Percentiles rank a stretch among this genome's conserved stretches.
phyloP scores from a whole-genome alignment of 306 rosid species.

The Begonia peltatifolia region DNA sequence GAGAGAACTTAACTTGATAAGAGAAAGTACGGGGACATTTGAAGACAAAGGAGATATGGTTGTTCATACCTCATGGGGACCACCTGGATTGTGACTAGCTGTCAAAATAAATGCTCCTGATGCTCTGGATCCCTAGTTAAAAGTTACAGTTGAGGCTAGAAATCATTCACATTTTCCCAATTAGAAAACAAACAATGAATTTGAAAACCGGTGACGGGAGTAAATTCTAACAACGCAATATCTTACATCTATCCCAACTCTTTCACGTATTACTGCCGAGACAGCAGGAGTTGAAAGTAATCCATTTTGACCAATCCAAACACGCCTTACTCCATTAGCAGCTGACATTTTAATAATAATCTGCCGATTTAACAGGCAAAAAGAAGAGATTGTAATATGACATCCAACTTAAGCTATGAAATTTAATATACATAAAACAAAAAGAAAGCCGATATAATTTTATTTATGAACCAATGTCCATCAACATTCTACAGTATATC shows the following conservation, averaged over 20 bases:
- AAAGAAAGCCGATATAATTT: too few species aligned
- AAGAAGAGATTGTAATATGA: constrained; percentile 4
- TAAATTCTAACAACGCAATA: too few species aligned
- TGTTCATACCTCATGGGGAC: constrained; percentile 65
- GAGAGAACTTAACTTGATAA: too few species aligned
- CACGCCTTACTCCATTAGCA: constrained; percentile 81
- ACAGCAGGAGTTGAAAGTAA: constrained; percentile 99
- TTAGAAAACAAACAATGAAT: too few species aligned
- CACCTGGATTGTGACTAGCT: constrained; percentile 99
- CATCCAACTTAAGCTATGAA: too few species aligned
- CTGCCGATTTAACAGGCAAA: constrained; percentile 24
- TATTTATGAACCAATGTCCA: too few species aligned
- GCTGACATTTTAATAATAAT: constrained; percentile 86
- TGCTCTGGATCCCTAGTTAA: constrained; percentile 71
- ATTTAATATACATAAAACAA: too few species aligned
- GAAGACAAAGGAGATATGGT: too few species aligned
- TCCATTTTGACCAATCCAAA: constrained; percentile 93
- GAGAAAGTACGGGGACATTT: too few species aligned
- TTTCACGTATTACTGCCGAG: constrained; percentile 86
- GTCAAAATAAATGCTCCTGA: constrained; percentile 95
- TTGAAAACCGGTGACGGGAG: too few species aligned
- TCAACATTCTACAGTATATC: too few species aligned
- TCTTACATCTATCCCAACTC: constrained; percentile 84
- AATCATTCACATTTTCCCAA: neutral
- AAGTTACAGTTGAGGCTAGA: constrained; percentile 5